Base-by-base conservation (phyloP, 1,284 basidiomycete species). In the Schizophyllum amplum region DNA sequence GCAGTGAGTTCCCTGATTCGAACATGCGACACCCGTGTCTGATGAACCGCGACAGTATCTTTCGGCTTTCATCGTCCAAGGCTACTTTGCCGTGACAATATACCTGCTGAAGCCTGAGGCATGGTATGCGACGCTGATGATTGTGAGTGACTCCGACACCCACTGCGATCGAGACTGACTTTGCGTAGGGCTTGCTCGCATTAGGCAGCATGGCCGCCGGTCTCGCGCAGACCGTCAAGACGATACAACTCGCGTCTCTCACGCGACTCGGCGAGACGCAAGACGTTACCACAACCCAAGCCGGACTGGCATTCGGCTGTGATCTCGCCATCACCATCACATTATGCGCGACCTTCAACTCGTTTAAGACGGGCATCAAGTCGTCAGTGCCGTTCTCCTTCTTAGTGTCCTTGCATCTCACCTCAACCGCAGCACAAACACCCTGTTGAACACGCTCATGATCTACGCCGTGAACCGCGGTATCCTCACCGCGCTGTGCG, bases 301-400 rank as follows among this genome's bases (percentile, higher is more conserved):
- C 57, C 33, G 61, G 57, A 1, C 47, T 62, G 4, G 51, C 62
- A 4, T 54, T 62, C 17, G 50, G 55, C 17, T 65, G 65, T 47
- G 64, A 66, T 53, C 49, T 65, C 6, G 42, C 60, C 17, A 66
- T 65, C 49, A 65, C 65, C 6, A 20, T 54, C 4, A 59, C 55
- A 6, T 58, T 66, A 17, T 59, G 61, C 11, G 47, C 57, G n/a
- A 60, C 55, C 13, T 47, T 66, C 46, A 58, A 54, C 20, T 59
- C 59, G 5, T 58, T 61, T 24, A 64, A 59, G 42, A 55, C 53
- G 7, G 52, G 24, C 1, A 52, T 65, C 22, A 59, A 58, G 51
- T 24, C 60, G 64, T 64, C 33, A 48, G 62, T 55, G 6, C 22
- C 27, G 20, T 20, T 24, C 33, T 42, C 33, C 33, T 17, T 42